Evolutionary conservation across 164 flowering plant genomes (phyloP).

Genomic region (Magnolia kwangsiensis): DNA sequence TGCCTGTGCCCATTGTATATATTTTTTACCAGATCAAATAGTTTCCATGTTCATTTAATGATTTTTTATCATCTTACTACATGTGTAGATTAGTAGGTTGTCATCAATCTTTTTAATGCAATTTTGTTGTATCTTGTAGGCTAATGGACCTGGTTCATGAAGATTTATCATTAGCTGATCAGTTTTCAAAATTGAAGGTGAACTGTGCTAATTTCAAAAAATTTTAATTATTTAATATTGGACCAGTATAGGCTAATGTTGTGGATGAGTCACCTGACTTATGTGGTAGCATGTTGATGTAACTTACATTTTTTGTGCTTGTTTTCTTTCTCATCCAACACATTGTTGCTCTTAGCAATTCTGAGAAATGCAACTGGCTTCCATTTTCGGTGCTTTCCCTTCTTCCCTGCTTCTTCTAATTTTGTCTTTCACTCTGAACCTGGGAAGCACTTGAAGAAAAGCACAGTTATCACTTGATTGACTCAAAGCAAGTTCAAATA

Average conservation of each 20-base stretch:
- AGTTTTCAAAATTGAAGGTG: constrained; percentile 79
- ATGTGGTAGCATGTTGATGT: background rate
- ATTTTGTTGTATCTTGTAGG: constrained; percentile 35
- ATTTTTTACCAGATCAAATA: too few relatives aligned
- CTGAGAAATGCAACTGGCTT: background rate
- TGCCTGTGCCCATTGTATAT: too few relatives aligned
- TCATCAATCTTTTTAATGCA: background rate
- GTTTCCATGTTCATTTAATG: too few relatives aligned
- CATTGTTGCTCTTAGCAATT: constrained; percentile 1
- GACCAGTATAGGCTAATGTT: background rate
- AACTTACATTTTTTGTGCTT: background rate
- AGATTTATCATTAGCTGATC: constrained; percentile 84
- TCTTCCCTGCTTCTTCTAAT: background rate
- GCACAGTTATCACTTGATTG: too few relatives aligned
- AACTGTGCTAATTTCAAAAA: background rate
- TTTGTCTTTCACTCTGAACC: background rate
- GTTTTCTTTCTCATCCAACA: background rate
- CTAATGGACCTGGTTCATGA: constrained; percentile 82
- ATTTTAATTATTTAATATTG: background rate
- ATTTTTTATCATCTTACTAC: background rate
- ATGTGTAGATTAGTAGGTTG: background rate
- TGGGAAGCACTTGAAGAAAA: too few relatives aligned
- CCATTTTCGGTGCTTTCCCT: background rate
- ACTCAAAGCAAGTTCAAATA: too few relatives aligned
- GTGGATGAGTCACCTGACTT: background rate